A percentile compares a stretch with the other conserved stretches of the same genome.
Evolutionary conservation across 805 yeast species (phyloP).

Genomic region (Cyberlindnera maritima): DNA sequence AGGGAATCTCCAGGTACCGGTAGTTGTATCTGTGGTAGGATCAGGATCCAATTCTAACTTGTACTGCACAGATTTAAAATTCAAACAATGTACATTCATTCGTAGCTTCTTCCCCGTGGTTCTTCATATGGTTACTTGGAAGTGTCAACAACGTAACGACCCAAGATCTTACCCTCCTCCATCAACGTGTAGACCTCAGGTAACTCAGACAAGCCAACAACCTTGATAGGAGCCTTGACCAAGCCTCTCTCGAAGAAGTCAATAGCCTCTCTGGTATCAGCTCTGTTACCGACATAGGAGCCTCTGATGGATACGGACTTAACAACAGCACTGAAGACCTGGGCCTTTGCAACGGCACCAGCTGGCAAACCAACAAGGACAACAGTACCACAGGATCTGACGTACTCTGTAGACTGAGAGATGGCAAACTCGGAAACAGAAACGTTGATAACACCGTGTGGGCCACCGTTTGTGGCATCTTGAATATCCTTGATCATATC

Average conservation of each 20-base stretch:
- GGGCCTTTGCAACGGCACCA: slow-evolving; percentile 43
- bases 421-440: slow-evolving; percentile 55
- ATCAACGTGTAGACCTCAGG: slow-evolving; percentile 50
- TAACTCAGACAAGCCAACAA: slow-evolving; percentile 53
- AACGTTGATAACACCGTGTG: slow-evolving; percentile 60
- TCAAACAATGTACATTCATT: too few species aligned
- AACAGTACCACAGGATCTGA: slow-evolving; percentile 57
- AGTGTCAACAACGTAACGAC: slow-evolving; percentile 83
- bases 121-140: slow-evolving; percentile 51
- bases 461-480: slow-evolving; percentile 56
- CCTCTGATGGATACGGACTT: slow-evolving; percentile 44
- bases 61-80: too few species aligned
- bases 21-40: too few species aligned
- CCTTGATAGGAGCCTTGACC: slow-evolving; percentile 56
- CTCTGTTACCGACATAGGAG: slow-evolving; percentile 27
- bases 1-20: too few species aligned
- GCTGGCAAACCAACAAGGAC: slow-evolving; percentile 61
- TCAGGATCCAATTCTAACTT: too few species aligned
- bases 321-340: slow-evolving; percentile 47
- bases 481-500: slow-evolving; percentile 45
- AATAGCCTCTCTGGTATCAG: slow-evolving; percentile 56
- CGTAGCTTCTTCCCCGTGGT: too few species aligned
- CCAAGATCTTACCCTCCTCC: slow-evolving; percentile 56
- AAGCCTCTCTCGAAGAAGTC: slow-evolving; percentile 66
- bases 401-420: slow-evolving; percentile 47